phyloP scores from a whole-genome alignment of 169 alveolate species.

The Haemoproteus tartakovskyi region DNA sequence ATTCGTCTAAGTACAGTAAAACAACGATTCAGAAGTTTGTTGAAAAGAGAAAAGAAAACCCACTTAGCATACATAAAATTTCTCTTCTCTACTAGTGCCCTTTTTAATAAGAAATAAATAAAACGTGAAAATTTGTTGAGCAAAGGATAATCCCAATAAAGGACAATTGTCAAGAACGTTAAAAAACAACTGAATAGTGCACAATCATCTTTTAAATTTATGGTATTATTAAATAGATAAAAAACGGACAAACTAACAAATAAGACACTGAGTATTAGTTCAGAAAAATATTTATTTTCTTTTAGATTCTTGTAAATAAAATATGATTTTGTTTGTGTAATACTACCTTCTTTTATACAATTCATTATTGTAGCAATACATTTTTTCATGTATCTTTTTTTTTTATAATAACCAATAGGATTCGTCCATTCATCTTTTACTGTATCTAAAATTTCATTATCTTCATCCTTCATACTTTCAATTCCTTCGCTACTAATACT shows the following conservation, averaged over 20 bases:
- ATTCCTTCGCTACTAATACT: background rate
- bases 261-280: slow-evolving; percentile 12
- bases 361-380: too few relatives aligned
- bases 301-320: background rate
- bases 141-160: too few relatives aligned
- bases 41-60: too few relatives aligned
- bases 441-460: background rate
- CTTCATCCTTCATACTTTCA: background rate
- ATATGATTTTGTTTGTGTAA: background rate
- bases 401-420: too few relatives aligned
- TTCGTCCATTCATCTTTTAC: background rate
- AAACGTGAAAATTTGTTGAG: too few relatives aligned
- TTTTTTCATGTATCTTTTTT: too few relatives aligned
- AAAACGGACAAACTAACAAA: slow-evolving; percentile 4
- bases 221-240: background rate
- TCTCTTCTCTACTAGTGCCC: too few relatives aligned
- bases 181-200: background rate
- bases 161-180: slow-evolving; percentile 15
- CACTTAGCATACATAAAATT: too few relatives aligned
- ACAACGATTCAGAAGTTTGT: too few relatives aligned
- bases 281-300: background rate
- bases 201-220: slow-evolving; percentile 2
- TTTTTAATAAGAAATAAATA: too few relatives aligned
- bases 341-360: too few relatives aligned
- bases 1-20: too few relatives aligned